Percentiles rank a stretch among this genome's conserved stretches.
These are phyloP conservation scores for Scenedesmus sp. DNA, from an alignment of 163 green algal species.

Conservation along the genomic window DNA sequence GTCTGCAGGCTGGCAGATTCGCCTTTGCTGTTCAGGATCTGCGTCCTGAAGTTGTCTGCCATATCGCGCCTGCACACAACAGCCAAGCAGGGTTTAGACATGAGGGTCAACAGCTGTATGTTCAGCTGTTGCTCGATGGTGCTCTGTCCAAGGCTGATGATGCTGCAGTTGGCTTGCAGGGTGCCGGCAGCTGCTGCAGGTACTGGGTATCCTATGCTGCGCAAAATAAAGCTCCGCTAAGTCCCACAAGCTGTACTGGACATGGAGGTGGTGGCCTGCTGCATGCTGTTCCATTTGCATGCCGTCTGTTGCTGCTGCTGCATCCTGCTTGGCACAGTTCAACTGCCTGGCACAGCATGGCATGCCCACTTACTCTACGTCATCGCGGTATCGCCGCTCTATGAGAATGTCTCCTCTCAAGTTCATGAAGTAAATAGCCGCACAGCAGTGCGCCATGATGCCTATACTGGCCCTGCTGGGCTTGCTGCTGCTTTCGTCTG, in stretches of 20 bases:
- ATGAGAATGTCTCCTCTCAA: conserved; percentile 94
- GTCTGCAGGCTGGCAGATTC: conserved; percentile 65
- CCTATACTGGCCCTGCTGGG: background rate
- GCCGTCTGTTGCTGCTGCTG: background rate
- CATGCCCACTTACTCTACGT: conserved; percentile 87
- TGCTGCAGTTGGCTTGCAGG: background rate
- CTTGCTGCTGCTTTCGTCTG: background rate
- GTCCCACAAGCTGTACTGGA: background rate
- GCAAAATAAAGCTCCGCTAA: background rate
- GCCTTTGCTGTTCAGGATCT: conserved; percentile 88
- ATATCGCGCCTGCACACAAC: conserved; percentile 81
- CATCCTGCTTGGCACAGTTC: background rate
- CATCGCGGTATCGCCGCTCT: conserved; percentile 92
- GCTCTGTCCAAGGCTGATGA: background rate
- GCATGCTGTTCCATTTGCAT: background rate
- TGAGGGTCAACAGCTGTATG: background rate
- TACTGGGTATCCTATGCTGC: background rate
- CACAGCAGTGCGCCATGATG: conserved; percentile 69
- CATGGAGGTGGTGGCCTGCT: background rate
- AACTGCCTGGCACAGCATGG: background rate
- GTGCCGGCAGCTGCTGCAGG: background rate
- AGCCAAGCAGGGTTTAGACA: background rate
- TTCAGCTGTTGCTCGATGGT: background rate
- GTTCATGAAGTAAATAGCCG: conserved; percentile 95
- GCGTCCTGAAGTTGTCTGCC: conserved; percentile 88